Conservation (phyloP, 2,329 filamentous ascomycete genomes). For the Neofusicoccum laricinum region DNA sequence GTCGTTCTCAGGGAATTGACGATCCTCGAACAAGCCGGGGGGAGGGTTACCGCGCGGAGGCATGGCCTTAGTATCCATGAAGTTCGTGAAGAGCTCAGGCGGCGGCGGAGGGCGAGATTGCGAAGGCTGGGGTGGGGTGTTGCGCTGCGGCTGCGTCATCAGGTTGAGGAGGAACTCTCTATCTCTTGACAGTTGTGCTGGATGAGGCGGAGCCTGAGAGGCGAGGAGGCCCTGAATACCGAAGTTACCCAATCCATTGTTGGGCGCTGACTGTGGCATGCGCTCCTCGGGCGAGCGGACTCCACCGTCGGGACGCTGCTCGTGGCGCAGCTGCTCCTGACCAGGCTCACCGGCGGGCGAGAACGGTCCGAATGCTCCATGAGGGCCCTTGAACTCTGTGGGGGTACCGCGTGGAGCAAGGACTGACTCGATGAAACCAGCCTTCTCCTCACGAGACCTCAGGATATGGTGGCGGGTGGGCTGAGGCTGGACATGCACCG, state of each 20-base stretch:
- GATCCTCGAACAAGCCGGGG: constrained; percentile 37
- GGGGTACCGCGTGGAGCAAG: constrained; percentile 30
- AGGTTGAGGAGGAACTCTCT: constrained; percentile 83
- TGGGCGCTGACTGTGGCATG: not conserved
- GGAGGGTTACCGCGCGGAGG: constrained; percentile 38
- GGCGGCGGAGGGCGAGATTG: constrained; percentile 17
- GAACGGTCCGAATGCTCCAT: constrained; percentile 33
- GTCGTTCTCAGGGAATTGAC: constrained; percentile 15
- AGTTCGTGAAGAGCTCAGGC: constrained; percentile 26
- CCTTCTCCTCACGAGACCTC: constrained; percentile 34
- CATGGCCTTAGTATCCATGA: constrained; percentile 25
- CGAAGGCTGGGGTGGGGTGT: constrained; percentile 33
- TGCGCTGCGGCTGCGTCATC: constrained; percentile 53
- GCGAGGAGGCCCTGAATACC: constrained; percentile 8
- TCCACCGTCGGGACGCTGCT: not conserved
- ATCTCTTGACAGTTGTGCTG: constrained; percentile 55
- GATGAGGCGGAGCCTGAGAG: not conserved
- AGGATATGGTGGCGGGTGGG: constrained; percentile 23
- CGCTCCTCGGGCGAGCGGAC: constrained; percentile 14
- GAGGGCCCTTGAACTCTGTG: constrained; percentile 30
- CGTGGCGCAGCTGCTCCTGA: constrained; percentile 28
- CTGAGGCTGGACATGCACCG: constrained; percentile 13
- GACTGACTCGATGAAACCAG: constrained; percentile 33
- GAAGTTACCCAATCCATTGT: constrained; percentile 8
- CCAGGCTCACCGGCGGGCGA: constrained; percentile 30